Evolutionary conservation across 2,329 filamentous ascomycete species (phyloP), one percentile per base, ranked within the genome.

Genomic region (Scorias spongiosa): DNA sequence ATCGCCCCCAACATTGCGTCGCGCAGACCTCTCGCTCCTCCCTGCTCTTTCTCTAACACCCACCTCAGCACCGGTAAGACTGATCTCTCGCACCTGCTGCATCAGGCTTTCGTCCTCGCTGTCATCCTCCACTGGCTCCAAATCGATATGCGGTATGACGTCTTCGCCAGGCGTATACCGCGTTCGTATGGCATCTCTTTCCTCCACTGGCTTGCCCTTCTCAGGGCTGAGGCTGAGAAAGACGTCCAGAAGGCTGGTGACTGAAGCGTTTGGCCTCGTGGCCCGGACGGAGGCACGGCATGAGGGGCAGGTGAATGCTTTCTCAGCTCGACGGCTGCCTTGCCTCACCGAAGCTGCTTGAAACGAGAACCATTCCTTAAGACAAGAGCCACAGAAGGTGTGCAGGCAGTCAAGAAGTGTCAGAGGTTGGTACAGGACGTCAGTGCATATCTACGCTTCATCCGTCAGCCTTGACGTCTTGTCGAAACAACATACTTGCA

Each of bases 331-430:
- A 28, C 48, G 47, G 57, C 52, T 71, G 57, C 43, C 64, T 46
- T 63, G 66, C 49, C 72, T 74, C 38, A 73, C 74, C 11, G 71
- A 69, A 28, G 71, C 68, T 32, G 80, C 79, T 62, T 94, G 86
- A 63, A 79, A 91, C 49, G 71, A 69, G 61, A 96, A 98, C 91
- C 91, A 98, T 68, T 93, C 86, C 63, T 93, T 94, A 46, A 96
- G 64, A 60, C 91, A 98, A 34, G 84, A 83, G 50, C 88, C 91
- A 68, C 91, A 98, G 64, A 93, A 98, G 39, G 89, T 95, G 46
- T 62, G 59, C 26, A 63, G 52, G 48, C 61, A 62, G 51, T 64
- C 59, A 50, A 63, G 60, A 38, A 63, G 53, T 15, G 62, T 63
- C 40, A 64, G 51, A 20, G 62, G 62, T 49, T 63, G 61, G 51